Percentiles rank a stretch among this genome's conserved stretches.
These are phyloP conservation scores for Pholiota conissans DNA, from an alignment of 768 basidiomycete species.

Conservation along the genomic window DNA sequence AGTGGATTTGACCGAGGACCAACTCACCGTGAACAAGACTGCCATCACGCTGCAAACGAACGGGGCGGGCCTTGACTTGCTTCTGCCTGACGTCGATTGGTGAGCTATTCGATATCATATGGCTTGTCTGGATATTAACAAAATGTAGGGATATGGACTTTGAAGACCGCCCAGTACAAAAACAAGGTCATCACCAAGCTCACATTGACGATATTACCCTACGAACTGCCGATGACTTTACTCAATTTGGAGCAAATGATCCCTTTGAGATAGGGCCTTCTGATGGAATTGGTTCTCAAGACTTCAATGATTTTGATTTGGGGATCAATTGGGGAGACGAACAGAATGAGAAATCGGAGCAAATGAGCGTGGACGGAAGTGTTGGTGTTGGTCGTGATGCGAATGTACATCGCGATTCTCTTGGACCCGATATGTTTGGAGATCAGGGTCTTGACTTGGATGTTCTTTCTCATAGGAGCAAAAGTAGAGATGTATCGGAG, in stretches of 20 bases:
- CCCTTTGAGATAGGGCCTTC: slow-evolving; percentile 80
- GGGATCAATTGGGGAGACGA: slow-evolving; percentile 78
- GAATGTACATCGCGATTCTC: slow-evolving; percentile 49
- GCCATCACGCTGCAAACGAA: slow-evolving; percentile 84
- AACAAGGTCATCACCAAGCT: slow-evolving; percentile 79
- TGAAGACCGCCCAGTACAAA: slow-evolving; percentile 62
- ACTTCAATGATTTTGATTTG: slow-evolving; percentile 70
- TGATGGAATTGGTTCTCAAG: slow-evolving; percentile 86
- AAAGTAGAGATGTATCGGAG: slow-evolving; percentile 65
- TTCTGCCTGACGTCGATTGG: slow-evolving; percentile 83
- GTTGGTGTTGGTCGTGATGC: slow-evolving; percentile 81
- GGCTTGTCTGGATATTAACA: slow-evolving; percentile 9
- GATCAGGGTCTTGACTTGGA: slow-evolving; percentile 55
- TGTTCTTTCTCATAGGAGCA: slow-evolving; percentile 55
- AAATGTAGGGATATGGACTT: slow-evolving; percentile 74
- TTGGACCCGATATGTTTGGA: slow-evolving; percentile 63
- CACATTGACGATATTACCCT: slow-evolving; percentile 89
- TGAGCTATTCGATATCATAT: slow-evolving; percentile 27
- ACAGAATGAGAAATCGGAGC: slow-evolving; percentile 44
- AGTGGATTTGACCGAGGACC: slow-evolving; percentile 96
- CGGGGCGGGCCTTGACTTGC: slow-evolving; percentile 76
- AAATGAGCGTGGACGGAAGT: slow-evolving; percentile 57
- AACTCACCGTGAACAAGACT: slow-evolving; percentile 82
- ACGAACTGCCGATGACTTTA: slow-evolving; percentile 70
- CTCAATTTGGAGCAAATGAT: slow-evolving; percentile 64